Base-by-base conservation (phyloP, 2,329 filamentous ascomycete species). In the Zymoseptoria pseudotritici region DNA sequence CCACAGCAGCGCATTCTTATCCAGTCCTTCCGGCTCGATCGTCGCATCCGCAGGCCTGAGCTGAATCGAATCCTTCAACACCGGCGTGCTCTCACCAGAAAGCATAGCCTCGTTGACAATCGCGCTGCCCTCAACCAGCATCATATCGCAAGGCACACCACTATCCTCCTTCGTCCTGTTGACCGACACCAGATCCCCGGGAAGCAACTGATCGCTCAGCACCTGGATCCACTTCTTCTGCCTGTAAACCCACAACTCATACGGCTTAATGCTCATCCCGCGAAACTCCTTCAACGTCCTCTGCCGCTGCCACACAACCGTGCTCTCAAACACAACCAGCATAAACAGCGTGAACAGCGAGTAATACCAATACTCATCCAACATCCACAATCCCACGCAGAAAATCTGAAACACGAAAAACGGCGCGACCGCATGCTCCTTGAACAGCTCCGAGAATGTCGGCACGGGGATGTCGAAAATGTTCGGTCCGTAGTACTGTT, bases 321-420 rank as follows among this genome's bases (percentile, higher is more conserved):
- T 99, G 75, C 92, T 97, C 79, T 99, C 94, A 69, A 99, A 99
- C 61, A 86, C 87, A 67, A 99, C 91, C 58, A 99, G 85, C 95
- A 99, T 99, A 79, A 97, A 92, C 21, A 99, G 86, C 0, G 95
- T 99, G 77, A 99, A 99, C 20, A 99, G 84, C 63, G 94, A 97
- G 79, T 99, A 99, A 80, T 99, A 99, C 94, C 95, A 99, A 78
- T 97, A 99, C 77, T 99, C 95, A 72, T 99, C 94, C 72, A 99
- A 80, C 86, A 97, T 90, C 94, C 94, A 99, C 62, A 99, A 80
- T 17, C 94, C 95, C 60, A 99, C 94, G 70, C 95, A 99, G 80
- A 99, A 99, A 63, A 99, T 82, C 80, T 99, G 94, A 79, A 99
- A 99, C 64, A 99, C 92, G 77, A 99, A 99, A 81, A 99, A 99